Evolutionary conservation across 345 rosid genomes (phyloP).

Genomic region (Jatropha curcas): DNA sequence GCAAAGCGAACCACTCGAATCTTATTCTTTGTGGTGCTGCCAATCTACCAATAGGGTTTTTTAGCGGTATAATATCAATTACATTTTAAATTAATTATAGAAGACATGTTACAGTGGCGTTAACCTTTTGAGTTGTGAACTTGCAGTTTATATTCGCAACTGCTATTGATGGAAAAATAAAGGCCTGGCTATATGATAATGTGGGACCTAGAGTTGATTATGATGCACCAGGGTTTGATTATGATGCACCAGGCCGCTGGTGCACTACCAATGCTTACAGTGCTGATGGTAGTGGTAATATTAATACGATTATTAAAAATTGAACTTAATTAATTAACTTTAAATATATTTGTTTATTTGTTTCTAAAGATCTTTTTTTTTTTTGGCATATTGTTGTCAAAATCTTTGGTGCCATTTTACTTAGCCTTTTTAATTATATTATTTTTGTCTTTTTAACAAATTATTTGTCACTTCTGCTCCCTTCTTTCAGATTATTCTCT

Average conservation of each 20-base stretch:
- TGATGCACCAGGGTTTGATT: too few relatives aligned
- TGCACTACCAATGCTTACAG: constrained; percentile 88
- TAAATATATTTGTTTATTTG: background rate
- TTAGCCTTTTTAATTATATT: background rate
- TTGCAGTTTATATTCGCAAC: constrained; percentile 81
- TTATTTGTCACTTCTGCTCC: constrained; percentile 9
- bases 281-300: constrained; percentile 80
- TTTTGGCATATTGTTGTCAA: constrained; percentile 1
- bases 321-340: background rate
- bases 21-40: background rate
- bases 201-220: constrained; percentile 78
- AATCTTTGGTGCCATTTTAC: background rate
- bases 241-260: constrained; percentile 78
- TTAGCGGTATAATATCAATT: constrained; percentile 1
- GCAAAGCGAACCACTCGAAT: background rate
- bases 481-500: constrained; percentile 68
- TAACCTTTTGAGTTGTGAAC: constrained; percentile 20
- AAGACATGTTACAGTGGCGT: background rate
- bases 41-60: background rate
- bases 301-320: background rate
- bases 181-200: constrained; percentile 87
- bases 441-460: background rate
- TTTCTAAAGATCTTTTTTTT: background rate
- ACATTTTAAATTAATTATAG: background rate
- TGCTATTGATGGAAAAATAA: constrained; percentile 80